These are phyloP conservation scores for Solanum acaule DNA, from an alignment of 257 asterid species.

Conservation along the genomic window DNA sequence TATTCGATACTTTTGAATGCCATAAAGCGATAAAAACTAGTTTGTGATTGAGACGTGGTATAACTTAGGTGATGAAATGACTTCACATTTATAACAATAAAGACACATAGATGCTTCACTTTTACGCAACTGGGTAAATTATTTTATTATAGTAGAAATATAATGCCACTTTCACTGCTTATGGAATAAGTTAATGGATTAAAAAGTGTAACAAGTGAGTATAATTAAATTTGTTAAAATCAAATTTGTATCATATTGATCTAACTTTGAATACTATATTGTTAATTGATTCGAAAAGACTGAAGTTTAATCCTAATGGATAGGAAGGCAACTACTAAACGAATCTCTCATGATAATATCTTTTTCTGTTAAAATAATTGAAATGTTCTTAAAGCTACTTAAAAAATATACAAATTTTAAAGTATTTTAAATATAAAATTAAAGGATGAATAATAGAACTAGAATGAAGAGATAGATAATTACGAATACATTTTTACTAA, in stretches of 20 bases:
- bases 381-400: not conserved
- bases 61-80: not conserved
- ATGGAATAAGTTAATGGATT: not conserved
- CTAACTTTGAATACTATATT: not conserved
- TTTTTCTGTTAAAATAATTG: not conserved
- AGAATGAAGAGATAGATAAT: not conserved
- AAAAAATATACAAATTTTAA: not conserved
- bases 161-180: not conserved
- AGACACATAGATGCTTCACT: not conserved
- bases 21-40: not conserved
- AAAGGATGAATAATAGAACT: not conserved
- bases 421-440: not conserved
- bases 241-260: not conserved
- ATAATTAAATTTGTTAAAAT: not conserved
- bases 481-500: not conserved
- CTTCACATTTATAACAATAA: not conserved
- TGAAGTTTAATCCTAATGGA: not conserved
- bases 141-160: not conserved
- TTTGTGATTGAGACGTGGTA: not conserved
- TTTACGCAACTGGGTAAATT: not conserved
- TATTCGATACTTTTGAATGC: not conserved
- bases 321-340: not conserved
- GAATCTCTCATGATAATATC: not conserved
- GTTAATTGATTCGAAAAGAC: not conserved
- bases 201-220: not conserved